A percentile compares a stretch with the other conserved stretches of the same genome.
phyloP scores from a whole-genome alignment of 2,329 filamentous ascomycete species.

The Apiospora koreana region DNA sequence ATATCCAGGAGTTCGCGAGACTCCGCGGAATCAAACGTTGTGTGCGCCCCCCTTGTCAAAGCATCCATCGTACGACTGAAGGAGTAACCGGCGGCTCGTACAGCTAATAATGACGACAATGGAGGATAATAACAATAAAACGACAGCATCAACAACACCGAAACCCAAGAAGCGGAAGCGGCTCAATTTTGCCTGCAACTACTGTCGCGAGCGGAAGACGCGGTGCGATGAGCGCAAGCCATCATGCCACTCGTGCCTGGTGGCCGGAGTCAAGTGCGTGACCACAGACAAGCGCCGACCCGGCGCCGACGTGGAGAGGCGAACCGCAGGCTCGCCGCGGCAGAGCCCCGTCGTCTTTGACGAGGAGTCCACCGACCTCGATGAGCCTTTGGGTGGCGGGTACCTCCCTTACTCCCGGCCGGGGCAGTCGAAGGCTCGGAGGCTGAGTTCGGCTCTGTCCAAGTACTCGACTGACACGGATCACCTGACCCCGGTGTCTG shows the following conservation, averaged over 20 bases:
- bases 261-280: conserved; percentile 15
- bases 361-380: neutral
- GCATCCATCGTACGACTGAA: neutral
- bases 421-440: neutral
- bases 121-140: neutral
- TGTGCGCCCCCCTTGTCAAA: neutral
- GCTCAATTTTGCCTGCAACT: conserved; percentile 18
- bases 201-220: conserved; percentile 15
- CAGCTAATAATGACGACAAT: neutral
- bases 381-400: neutral
- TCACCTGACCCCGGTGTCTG: neutral
- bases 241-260: conserved; percentile 16
- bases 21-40: neutral
- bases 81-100: neutral
- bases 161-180: conserved; percentile 12
- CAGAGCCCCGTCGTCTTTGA: neutral
- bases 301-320: conserved; percentile 13
- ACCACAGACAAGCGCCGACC: conserved; percentile 17
- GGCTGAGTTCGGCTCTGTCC: neutral
- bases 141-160: neutral
- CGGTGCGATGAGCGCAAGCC: conserved; percentile 17
- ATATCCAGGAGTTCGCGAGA: neutral
- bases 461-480: conserved; percentile 4
- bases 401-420: neutral
- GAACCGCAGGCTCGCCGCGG: neutral